Evolutionary conservation across 768 basidiomycete species (phyloP), one percentile per base, ranked within the genome.

Genomic region (Collybiopsis confluens): DNA sequence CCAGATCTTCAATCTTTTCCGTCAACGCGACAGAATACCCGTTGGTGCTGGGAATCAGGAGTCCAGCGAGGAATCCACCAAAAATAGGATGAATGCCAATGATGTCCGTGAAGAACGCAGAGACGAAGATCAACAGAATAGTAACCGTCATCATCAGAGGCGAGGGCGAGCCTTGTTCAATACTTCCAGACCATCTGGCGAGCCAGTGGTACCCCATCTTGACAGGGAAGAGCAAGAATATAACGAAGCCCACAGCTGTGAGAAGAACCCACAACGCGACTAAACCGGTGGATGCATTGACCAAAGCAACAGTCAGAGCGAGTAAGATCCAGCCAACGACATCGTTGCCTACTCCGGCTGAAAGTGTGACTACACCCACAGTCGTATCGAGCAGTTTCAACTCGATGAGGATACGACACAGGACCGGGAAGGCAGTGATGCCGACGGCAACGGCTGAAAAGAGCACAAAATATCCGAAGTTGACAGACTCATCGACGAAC

Each of bases 1-100:
- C 83, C n/a, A 94, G 70, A 73, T 96, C 93, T 68, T 97, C 93
- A 24, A 94, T 68, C 67, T 89, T 94, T 60, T 92, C 90, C 0
- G 90, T 85, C 15, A 95, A 63, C 0, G 87, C 77, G 54, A 92
- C 88, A 5, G 83, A 88, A 63, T 83, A 90, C 0, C 90, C 90
- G 54, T 88, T 86, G 35, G 90, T 84, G 55, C 88, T 83, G 4
- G 93, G 92, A 26, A 94, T 81, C 60, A 92, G 80, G 18, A 95
- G 69, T 15, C 92, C 92, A 18, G 86, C 86, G 30, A 93, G 59
- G 72, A 94, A 94, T 2, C 86, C 91, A 49, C 80, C 81, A 61
- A 84, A 86, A 59, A 88, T 86, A 42, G 84, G 68, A 66, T 85
- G 82, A 30, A 88, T 80, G 28, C 88, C 92, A 56, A 94, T 92